Conservation (phyloP, 208 protist species). For the Vickermania ingenoplastis region DNA sequence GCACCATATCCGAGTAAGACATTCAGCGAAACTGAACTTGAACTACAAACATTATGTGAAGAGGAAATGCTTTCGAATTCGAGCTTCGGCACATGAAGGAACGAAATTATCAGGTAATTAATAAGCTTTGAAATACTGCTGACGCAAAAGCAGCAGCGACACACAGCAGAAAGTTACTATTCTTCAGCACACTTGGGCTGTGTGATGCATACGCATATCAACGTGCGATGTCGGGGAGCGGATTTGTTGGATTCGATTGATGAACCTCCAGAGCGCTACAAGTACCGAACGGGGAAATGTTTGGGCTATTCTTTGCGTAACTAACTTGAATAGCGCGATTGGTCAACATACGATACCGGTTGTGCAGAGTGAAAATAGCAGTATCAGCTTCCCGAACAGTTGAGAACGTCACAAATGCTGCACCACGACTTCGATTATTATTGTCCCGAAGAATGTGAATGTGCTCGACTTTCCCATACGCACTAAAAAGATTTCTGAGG, state of each 20-base stretch:
- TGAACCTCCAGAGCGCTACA: conserved; percentile 70
- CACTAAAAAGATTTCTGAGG: conserved; percentile 70
- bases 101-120: no score
- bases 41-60: no score
- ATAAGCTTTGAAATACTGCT: no score
- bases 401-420: conserved; percentile 77
- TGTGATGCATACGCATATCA: no score
- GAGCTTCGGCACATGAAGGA: no score
- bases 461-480: conserved; percentile 78
- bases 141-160: no score
- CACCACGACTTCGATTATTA: conserved; percentile 67
- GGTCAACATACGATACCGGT: conserved; percentile 81
- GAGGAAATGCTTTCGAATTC: no score
- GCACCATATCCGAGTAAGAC: no score
- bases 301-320: conserved; percentile 84
- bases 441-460: conserved; percentile 78
- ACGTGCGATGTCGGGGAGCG: conserved; percentile 59
- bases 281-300: conserved; percentile 77
- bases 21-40: no score
- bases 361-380: conserved; percentile 84
- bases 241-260: conserved; percentile 78
- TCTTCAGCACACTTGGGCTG: no score
- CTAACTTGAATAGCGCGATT: conserved; percentile 84
- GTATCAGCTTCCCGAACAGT: conserved; percentile 78
- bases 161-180: no score